A percentile compares a stretch with the other conserved stretches of the same genome.
Evolutionary conservation across 169 alveolate genomes (phyloP).

Genomic region (Neospora caninum): DNA sequence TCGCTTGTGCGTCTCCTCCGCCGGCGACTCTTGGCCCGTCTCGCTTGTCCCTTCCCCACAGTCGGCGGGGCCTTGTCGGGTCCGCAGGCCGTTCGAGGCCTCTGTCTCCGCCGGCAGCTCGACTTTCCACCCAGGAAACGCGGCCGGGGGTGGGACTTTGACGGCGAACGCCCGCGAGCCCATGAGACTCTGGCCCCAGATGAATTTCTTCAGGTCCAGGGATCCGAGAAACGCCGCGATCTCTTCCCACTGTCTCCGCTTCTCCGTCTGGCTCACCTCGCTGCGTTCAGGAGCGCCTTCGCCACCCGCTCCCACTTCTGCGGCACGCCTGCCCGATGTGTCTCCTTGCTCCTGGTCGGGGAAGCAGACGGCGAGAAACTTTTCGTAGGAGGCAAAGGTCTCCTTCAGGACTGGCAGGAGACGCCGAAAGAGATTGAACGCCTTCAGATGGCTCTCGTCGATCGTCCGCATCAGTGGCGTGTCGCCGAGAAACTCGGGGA

Average conservation of each 20-base stretch:
- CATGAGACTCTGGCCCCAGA: constrained; percentile 29
- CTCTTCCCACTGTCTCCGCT: not conserved
- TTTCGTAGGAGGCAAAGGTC: not conserved
- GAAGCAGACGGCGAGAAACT: not conserved
- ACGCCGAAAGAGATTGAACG: not conserved
- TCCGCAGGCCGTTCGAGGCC: not conserved
- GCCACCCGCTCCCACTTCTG: not conserved
- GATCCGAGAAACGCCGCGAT: not conserved
- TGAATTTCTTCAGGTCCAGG: not conserved
- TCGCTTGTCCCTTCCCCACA: not conserved
- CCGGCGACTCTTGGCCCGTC: not conserved
- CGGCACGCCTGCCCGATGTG: not conserved
- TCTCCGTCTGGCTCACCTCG: not conserved
- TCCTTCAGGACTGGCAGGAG: constrained; percentile 5
- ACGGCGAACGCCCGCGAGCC: constrained; percentile 35
- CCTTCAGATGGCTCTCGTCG: not conserved
- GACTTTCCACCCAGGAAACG: not conserved
- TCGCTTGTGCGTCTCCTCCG: not conserved
- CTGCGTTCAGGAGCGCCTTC: not conserved
- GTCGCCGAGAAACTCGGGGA: constrained; percentile 14
- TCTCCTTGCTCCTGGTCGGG: not conserved
- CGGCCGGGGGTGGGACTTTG: constrained; percentile 9
- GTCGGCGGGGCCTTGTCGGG: not conserved
- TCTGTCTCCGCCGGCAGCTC: not conserved
- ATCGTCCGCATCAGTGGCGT: constrained; percentile 3